Evolutionary conservation across 495 filamentous ascomycete species (phyloP), one percentile per base, ranked within the genome.

Genomic region (Penicillium alfredii): DNA sequence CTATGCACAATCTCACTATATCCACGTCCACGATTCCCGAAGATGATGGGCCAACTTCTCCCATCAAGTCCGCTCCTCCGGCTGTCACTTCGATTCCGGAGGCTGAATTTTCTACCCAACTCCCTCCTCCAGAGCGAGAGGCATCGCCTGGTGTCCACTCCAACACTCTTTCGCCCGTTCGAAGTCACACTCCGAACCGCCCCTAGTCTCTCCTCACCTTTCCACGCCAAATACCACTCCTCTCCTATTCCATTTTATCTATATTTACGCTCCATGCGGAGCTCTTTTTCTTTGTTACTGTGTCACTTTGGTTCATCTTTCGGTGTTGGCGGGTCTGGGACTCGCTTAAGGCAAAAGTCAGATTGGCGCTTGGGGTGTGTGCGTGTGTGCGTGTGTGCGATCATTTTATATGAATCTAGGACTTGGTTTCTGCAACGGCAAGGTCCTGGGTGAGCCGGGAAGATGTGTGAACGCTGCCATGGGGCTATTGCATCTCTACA

Each of bases 21-120:
- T 56, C 48, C 27, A 63, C 64, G 4, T 36, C 61, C 9, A 56
- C 56, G 6, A 52, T 66, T 5, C 55, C 49, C 12, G 60, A 64
- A 30, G 47, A 60, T 14, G 58, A 63, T 18, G 46, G 39, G 0
- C 38, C 45, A 3, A 18, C 36, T 10, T 57, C 60, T 4, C 61
- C 62, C 2, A 35, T 66, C 17, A 56, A 48, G 23, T 61, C 62
- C 9, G 62, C 60, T 12, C 59, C 60, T 25, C 53, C 62, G 6
- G 54, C 55, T 3, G 47, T 64, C 10, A 48, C 57, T 1, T 54
- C 58, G 3, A 51, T 51, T 40, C 45, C 53, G 10, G 58, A 66
- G 12, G 30, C 51, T 13, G 56, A 52, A 16, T 37, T 61, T 13
- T 43, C 40, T 10, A 13, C 47, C 9, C 48, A 49, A 12, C 40